Conservation (phyloP, 176 grass and related monocot species). For the Rhynchospora breviuscula region DNA sequence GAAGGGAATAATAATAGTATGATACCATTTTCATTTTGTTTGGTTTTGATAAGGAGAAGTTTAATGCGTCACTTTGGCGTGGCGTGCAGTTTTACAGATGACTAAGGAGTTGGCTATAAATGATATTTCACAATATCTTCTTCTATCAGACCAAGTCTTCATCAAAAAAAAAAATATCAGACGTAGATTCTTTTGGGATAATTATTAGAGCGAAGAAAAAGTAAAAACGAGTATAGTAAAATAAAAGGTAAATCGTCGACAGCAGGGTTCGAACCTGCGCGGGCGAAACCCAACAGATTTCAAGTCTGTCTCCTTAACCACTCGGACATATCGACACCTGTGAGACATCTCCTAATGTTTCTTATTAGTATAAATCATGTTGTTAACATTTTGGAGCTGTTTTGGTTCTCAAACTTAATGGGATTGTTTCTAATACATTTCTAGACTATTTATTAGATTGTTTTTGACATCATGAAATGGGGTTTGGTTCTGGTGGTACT, state of each 20-base stretch:
- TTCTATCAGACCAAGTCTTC: background rate
- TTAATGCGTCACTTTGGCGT: constrained; percentile 1
- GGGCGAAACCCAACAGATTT: constrained; percentile 98
- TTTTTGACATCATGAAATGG: too few species aligned
- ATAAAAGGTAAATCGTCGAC: too few species aligned
- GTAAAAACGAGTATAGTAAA: too few species aligned
- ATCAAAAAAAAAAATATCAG: too few species aligned
- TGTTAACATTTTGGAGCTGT: too few species aligned
- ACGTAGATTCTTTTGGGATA: background rate
- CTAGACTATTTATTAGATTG: too few species aligned
- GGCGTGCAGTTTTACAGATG: constrained; percentile 3
- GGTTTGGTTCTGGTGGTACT: too few species aligned
- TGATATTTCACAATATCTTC: background rate
- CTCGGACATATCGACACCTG: constrained; percentile 91
- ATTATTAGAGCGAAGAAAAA: background rate
- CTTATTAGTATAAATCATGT: too few species aligned
- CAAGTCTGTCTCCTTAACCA: constrained; percentile 99
- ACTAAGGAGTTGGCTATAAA: background rate
- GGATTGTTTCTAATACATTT: too few species aligned
- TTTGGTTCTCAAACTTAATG: too few species aligned
- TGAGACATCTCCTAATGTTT: too few species aligned
- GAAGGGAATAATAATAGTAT: background rate
- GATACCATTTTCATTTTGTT: background rate
- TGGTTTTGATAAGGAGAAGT: background rate
- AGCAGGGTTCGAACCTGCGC: constrained; percentile 86